Evolutionary conservation across 2,329 filamentous ascomycete species (phyloP).

Genomic region (Drechslerella dactyloides): DNA sequence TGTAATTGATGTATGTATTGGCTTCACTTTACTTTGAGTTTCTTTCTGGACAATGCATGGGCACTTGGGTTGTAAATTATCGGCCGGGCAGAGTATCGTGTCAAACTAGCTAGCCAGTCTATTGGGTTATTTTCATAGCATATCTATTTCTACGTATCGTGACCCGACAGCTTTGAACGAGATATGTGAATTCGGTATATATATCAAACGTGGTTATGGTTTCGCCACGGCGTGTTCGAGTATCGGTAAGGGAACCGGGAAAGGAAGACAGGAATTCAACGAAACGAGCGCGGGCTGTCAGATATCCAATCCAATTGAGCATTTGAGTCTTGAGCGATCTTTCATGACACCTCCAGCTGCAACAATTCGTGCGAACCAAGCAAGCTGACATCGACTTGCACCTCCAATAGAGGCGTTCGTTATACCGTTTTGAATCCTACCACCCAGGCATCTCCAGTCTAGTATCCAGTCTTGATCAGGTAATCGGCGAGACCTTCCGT

Average conservation of each 20-base stretch:
- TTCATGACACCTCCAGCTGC: background rate
- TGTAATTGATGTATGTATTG: background rate
- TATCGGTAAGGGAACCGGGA: background rate
- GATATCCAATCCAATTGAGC: background rate
- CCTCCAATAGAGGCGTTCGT: background rate
- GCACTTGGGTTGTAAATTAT: too few relatives aligned
- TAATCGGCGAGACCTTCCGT: conserved; percentile 81
- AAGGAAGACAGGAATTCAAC: background rate
- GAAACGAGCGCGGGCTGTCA: background rate
- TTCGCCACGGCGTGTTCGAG: background rate
- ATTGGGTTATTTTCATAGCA: too few relatives aligned
- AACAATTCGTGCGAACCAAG: background rate
- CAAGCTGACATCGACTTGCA: background rate
- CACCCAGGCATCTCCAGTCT: conserved; percentile 50
- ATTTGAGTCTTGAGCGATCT: background rate
- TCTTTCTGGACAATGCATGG: too few relatives aligned
- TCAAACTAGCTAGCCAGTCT: too few relatives aligned
- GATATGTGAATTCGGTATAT: too few relatives aligned
- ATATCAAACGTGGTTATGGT: too few relatives aligned
- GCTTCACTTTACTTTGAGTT: too few relatives aligned
- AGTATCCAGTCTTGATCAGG: conserved; percentile 79
- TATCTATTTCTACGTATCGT: too few relatives aligned
- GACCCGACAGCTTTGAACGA: too few relatives aligned
- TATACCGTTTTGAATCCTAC: background rate
- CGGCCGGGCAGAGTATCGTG: too few relatives aligned